phyloP scores from a whole-genome alignment of 306 rosid genomes.

The Medicago arabica region DNA sequence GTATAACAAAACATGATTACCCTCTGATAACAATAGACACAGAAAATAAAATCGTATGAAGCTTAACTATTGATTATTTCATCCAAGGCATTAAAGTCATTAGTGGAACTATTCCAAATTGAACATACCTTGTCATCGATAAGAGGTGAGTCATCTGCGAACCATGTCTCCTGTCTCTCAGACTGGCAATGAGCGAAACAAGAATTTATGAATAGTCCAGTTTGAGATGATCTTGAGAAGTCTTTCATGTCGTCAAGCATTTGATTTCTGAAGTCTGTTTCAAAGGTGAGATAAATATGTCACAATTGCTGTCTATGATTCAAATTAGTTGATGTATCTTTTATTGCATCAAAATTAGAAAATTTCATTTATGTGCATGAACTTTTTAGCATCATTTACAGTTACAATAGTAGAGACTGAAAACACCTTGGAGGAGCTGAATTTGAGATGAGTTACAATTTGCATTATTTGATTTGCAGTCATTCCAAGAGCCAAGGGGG shows the following conservation, averaged over 20 bases:
- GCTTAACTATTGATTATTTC: conserved; percentile 5
- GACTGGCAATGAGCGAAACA: conserved; percentile 98
- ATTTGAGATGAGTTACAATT: conserved; percentile 78
- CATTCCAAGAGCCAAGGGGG: conserved; percentile 75
- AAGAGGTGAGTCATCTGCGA: conserved; percentile 80
- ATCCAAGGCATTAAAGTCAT: background rate
- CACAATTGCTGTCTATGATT: conserved; percentile 9
- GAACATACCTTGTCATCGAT: conserved; percentile 64
- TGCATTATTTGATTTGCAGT: conserved; percentile 81
- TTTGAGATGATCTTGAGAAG: conserved; percentile 62
- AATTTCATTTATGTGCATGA: conserved; percentile 6
- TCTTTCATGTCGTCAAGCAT: conserved; percentile 63
- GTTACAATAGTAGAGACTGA: conserved; percentile 10
- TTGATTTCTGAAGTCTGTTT: conserved; percentile 83
- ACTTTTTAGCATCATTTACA: conserved; percentile 2
- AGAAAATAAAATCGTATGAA: background rate
- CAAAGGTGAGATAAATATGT: conserved; percentile 27
- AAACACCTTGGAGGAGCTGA: conserved; percentile 80
- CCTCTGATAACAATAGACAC: conserved; percentile 21
- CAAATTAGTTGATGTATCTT: background rate
- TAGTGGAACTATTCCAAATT: background rate
- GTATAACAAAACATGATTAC: conserved; percentile 32
- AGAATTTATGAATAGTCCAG: conserved; percentile 83
- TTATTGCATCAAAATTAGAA: conserved; percentile 7
- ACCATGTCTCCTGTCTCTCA: conserved; percentile 93